A percentile compares a stretch with the other conserved stretches of the same genome.
Conservation (phyloP, 2,329 filamentous ascomycete species). For the Colletotrichum lentis region DNA sequence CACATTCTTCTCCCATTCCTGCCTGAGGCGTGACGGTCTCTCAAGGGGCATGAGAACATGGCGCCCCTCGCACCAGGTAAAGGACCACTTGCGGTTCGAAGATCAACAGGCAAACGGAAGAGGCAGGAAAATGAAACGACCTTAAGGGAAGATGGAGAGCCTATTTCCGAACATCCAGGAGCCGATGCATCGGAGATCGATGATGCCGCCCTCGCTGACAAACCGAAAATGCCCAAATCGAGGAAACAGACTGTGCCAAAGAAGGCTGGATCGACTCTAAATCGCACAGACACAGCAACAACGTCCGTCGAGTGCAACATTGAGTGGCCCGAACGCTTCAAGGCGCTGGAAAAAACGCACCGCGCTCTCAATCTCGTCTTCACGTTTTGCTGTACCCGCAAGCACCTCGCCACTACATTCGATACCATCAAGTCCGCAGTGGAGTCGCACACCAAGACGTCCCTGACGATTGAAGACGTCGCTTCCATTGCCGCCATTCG, state of each 20-base stretch:
- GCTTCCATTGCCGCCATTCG: constrained; percentile 81
- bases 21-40: not conserved
- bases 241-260: constrained; percentile 26
- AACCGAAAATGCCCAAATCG: constrained; percentile 9
- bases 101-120: constrained; percentile 29
- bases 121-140: constrained; percentile 30
- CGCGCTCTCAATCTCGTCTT: constrained; percentile 90
- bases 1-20: not conserved
- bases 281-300: constrained; percentile 27
- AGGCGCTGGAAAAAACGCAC: constrained; percentile 76
- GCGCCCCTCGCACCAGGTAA: not conserved
- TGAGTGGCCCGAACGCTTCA: constrained; percentile 79
- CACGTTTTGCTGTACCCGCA: constrained; percentile 93
- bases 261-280: constrained; percentile 35
- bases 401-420: constrained; percentile 90
- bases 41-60: not conserved
- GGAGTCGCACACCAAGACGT: constrained; percentile 78
- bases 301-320: constrained; percentile 47
- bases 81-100: constrained; percentile 10
- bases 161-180: not conserved
- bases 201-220: not conserved
- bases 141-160: not conserved
- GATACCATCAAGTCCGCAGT: constrained; percentile 87
- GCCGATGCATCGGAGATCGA: not conserved
- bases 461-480: constrained; percentile 78